Base-by-base conservation (phyloP, 1,284 basidiomycete genomes). In the Tylopilus sp. region DNA sequence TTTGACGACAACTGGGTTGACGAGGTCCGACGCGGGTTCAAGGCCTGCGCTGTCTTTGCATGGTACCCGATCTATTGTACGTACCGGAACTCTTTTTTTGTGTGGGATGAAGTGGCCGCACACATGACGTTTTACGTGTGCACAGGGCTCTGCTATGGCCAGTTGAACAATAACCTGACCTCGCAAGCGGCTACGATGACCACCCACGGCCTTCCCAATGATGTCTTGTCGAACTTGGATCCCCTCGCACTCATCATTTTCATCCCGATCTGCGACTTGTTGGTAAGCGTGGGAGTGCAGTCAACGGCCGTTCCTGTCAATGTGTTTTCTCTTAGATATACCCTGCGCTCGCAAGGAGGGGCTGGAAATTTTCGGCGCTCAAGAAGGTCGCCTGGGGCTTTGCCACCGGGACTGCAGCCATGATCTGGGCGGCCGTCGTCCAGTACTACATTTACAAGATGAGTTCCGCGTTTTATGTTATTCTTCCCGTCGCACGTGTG, bases 1-100 rank as follows among this genome's bases (percentile, higher is more conserved):
- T 87, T 80, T 63, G 84, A 90, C 58, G 87, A 89, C 59, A 62
- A 74, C 34, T 92, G 84, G 82, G 89, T 95, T 13, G 88, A 92
- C 47, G 92, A 95, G 64, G 82, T 94, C 44, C 75, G 77, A 49
- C 79, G 90, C 59, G 90, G 88, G 2, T 70, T 92, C 69, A 90
- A 89, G 67, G 92, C 92, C 9, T 95, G 92, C 70, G 68, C 72
- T 36, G 90, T 95, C 49, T 94, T 95, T 71, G 63, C 76, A 39
- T 92, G 86, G 78, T 89, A 65, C 69, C 87, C 86, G 1, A 69
- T 88, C 33, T 88, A 80, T 60, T 87, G 85, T 86, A 52, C 38
- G 81, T 65, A 2, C 21, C 10, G n/a, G 7, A 3, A n/a, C 16
- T 26, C 4, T 23, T 39, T 26, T 4, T 23, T 39, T 33, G 10